A percentile compares a stretch with the other conserved stretches of the same genome.
phyloP scores from a whole-genome alignment of 2,329 filamentous ascomycete species.

The Sphaerulina musiva region DNA sequence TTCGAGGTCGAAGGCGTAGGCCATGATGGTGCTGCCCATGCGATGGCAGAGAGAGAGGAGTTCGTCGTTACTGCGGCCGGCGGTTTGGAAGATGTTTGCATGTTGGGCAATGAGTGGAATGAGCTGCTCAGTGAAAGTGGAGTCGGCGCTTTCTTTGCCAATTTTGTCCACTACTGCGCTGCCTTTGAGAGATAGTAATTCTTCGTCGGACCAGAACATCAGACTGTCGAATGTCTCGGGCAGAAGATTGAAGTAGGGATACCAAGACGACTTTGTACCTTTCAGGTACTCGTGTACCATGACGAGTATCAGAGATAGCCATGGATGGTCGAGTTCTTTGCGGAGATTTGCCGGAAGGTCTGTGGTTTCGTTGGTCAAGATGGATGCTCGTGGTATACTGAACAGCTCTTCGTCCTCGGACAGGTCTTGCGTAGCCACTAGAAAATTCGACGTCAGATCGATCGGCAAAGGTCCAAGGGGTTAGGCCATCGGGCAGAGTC shows the following conservation, averaged over 20 bases:
- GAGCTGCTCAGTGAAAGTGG: conserved; percentile 56
- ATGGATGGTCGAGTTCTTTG: conserved; percentile 38
- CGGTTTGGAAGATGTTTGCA: conserved; percentile 35
- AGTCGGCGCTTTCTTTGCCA: conserved; percentile 64
- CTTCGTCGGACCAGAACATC: conserved; percentile 76
- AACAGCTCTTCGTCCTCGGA: conserved; percentile 70
- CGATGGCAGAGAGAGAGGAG: conserved; percentile 59
- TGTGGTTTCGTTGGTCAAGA: conserved; percentile 70
- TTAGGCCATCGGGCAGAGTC: background rate
- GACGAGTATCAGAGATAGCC: conserved; percentile 61
- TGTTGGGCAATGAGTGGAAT: conserved; percentile 47
- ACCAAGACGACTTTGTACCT: conserved; percentile 61
- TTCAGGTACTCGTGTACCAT: conserved; percentile 69
- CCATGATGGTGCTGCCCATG: conserved; percentile 86
- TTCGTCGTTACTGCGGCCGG: conserved; percentile 40
- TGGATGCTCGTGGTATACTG: conserved; percentile 63
- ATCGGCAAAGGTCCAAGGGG: background rate
- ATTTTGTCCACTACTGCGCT: conserved; percentile 72
- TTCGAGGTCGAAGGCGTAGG: conserved; percentile 81
- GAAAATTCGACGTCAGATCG: conserved; percentile 4
- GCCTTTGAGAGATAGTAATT: conserved; percentile 67
- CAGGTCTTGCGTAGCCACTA: conserved; percentile 67
- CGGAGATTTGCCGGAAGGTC: conserved; percentile 44
- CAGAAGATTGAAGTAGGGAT: conserved; percentile 69
- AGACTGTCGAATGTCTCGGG: conserved; percentile 70